A percentile compares a stretch with the other conserved stretches of the same genome.
Evolutionary conservation across 129 eudicot species (phyloP).

Genomic region (Chrysanthemum makinoi): DNA sequence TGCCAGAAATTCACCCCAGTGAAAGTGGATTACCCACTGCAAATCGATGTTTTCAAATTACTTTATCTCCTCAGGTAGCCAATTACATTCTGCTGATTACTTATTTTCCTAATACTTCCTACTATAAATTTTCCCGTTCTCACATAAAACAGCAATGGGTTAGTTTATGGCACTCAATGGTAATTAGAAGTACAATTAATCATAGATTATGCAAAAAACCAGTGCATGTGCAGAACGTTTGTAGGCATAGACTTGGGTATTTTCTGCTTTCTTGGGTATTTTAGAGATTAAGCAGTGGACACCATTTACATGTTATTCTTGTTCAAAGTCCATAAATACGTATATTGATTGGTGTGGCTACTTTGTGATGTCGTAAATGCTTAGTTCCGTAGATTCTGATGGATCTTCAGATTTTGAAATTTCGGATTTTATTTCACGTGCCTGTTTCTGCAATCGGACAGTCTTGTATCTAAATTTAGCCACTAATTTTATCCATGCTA

Average conservation of each 20-base stretch:
- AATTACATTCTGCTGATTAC: not conserved
- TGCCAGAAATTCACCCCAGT: constrained; percentile 75
- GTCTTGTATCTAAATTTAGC: not conserved
- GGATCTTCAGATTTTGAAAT: not conserved
- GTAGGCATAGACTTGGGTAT: too few species aligned
- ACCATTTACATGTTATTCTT: not conserved
- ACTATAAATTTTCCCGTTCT: not conserved
- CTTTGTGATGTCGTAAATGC: constrained; percentile 7
- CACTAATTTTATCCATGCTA: too few species aligned
- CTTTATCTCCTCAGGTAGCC: constrained; percentile 77
- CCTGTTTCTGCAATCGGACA: not conserved
- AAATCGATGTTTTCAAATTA: constrained; percentile 71
- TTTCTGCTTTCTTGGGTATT: not conserved
- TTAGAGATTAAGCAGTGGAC: not conserved
- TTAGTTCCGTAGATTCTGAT: not conserved
- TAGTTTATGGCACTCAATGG: constrained; percentile 10
- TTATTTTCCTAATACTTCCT: not conserved
- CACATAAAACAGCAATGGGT: not conserved
- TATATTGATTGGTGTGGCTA: not conserved
- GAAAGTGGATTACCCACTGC: constrained; percentile 92
- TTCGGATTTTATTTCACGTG: not conserved
- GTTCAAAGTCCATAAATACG: not conserved
- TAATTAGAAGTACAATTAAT: constrained; percentile 1
- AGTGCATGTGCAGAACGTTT: too few species aligned
- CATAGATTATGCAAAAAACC: not conserved